Base-by-base conservation (phyloP, 164 flowering plant species). In the Cinnamomum micranthum region DNA sequence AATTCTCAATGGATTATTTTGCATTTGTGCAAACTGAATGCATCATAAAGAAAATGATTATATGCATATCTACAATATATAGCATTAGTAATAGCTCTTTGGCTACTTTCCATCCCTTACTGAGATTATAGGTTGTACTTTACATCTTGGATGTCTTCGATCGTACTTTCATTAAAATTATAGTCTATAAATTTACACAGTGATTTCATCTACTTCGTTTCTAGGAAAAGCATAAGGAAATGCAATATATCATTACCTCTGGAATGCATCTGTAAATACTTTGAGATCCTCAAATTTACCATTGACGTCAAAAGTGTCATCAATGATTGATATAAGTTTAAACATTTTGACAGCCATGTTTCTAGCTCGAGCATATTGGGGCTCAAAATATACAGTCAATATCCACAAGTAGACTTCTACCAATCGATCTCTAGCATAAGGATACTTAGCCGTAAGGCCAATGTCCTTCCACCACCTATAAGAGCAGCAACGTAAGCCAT, bases 371-470 rank as follows among this genome's bases (percentile, higher is more conserved):
- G 70, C 11, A 55, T 67, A 67, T 31, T 67, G 70, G 5, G 41
- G 47, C 4, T 67, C 70, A 67, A 28, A 17, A 15, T 31, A 67
- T 27, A 28, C 22, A 22, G 50, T 1, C 47, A 31, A 33, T 12
- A 67, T 67, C 69, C 69, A 67, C 2, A 31, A 33, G 47, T 67
- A 67, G 69, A n/a, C 20, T n/a, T 67, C 69, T 3, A 67, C 69
- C 22, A 67, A 15, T 67, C 69, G 35, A 31, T 67, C 69, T 17
- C 69, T 67, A 11, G 69, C 69, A 31, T 28, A 67, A 27, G 69
- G 47, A 6, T 27, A 33, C 23, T 67, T 67, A 2, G 17, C 4
- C 27, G 22, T 19, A 67, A 67, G 69, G 20, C 23, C 47, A 10
- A 33, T 28, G 1, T 67, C 70, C 41, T 33, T 67, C 50, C 50